Conservation (phyloP, 1,284 basidiomycete species). For the Cryptococcus sp. region DNA sequence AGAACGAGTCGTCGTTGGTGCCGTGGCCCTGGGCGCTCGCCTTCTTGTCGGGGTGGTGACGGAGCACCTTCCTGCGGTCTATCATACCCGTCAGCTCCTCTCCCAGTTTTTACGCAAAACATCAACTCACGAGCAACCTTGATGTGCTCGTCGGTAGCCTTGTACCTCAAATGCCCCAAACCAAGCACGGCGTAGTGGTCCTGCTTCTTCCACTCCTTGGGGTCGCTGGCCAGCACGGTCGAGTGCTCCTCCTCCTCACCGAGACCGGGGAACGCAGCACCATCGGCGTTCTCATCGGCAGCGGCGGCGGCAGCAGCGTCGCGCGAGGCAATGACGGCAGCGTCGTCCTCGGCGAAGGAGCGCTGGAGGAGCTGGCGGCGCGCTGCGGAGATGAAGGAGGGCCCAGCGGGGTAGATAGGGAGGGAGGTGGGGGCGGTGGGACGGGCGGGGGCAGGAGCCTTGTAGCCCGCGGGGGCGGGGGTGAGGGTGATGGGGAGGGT, state of each 20-base stretch:
- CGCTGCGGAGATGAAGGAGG: conserved; percentile 76
- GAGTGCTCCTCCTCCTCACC: conserved; percentile 84
- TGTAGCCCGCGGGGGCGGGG: conserved; percentile 45
- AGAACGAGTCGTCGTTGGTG: conserved; percentile 94
- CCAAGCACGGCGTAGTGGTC: conserved; percentile 97
- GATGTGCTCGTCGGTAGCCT: conserved; percentile 86
- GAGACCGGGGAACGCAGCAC: conserved; percentile 79
- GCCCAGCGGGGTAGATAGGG: conserved; percentile 71
- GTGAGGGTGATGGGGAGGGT: conserved; percentile 47
- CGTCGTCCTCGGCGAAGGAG: conserved; percentile 76
- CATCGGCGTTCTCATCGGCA: conserved; percentile 56
- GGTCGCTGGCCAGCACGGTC: conserved; percentile 72
- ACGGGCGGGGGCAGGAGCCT: conserved; percentile 43
- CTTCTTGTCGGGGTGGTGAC: conserved; percentile 99
- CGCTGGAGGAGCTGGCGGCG: conserved; percentile 69
- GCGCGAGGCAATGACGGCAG: conserved; percentile 43
- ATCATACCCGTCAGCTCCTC: conserved; percentile 12
- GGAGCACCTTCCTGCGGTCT: conserved; percentile 98
- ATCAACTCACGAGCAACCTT: conserved; percentile 82
- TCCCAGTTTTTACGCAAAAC: not conserved
- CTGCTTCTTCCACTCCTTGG: conserved; percentile 99
- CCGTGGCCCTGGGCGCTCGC: conserved; percentile 61
- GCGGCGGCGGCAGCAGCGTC: conserved; percentile 58
- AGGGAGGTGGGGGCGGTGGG: conserved; percentile 48
- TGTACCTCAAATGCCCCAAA: conserved; percentile 83